Evolutionary conservation across 2,329 filamentous ascomycete species (phyloP).

Genomic region (Colletotrichum zoysiae): DNA sequence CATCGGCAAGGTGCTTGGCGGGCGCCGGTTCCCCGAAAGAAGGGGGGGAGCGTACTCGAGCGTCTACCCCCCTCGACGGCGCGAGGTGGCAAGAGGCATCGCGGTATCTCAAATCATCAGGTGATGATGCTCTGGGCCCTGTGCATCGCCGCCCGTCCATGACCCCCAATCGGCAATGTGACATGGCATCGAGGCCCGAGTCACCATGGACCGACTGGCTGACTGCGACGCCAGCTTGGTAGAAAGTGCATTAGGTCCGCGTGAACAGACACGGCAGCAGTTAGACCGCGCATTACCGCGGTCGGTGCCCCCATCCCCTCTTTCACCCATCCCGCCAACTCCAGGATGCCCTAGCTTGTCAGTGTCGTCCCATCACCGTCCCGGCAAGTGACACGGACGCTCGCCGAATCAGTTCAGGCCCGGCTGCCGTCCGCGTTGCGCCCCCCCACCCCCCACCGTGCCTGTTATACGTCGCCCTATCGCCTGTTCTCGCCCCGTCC

Average conservation of each 20-base stretch:
- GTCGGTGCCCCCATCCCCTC: not conserved
- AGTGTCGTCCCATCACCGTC: conserved; percentile 28
- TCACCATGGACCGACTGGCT: conserved; percentile 3
- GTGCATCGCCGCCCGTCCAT: not conserved
- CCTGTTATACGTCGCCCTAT: conserved; percentile 5
- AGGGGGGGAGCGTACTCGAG: conserved; percentile 21
- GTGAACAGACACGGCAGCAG: conserved; percentile 32
- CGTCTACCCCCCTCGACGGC: conserved; percentile 19
- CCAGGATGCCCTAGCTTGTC: conserved; percentile 39
- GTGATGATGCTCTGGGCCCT: not conserved
- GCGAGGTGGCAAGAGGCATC: not conserved
- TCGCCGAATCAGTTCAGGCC: conserved; percentile 33
- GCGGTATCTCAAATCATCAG: conserved; percentile 1
- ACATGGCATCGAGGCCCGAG: conserved; percentile 11
- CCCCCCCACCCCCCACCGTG: conserved; percentile 5
- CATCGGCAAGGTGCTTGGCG: conserved; percentile 6
- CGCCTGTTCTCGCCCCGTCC: not conserved
- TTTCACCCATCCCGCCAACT: not conserved
- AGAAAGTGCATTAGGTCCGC: conserved; percentile 1
- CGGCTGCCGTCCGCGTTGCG: not conserved
- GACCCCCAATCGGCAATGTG: conserved; percentile 13
- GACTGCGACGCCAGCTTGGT: conserved; percentile 8
- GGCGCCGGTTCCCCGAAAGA: not conserved
- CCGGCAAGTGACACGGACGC: conserved; percentile 30
- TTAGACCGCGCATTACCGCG: conserved; percentile 13